phyloP scores from a whole-genome alignment of 2,329 filamentous ascomycete genomes.

The Phaeosphaeria sp. region DNA sequence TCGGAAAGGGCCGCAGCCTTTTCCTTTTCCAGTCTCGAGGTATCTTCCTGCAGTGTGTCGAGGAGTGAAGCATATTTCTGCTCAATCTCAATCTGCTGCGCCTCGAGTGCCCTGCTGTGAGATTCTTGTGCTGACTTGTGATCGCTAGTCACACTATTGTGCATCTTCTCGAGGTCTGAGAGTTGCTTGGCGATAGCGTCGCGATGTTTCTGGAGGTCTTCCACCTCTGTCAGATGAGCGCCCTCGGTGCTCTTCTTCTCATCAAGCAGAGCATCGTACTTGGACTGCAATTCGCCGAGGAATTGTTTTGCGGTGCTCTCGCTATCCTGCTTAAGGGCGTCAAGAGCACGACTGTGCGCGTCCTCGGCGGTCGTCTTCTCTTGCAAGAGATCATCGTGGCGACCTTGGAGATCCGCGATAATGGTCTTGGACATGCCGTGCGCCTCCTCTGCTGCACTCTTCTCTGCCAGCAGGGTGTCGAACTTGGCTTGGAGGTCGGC shows the following conservation, averaged over 20 bases:
- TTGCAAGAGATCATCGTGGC: slow-evolving; percentile 31
- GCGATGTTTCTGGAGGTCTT: slow-evolving; percentile 21
- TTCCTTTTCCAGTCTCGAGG: slow-evolving; percentile 35
- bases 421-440: slow-evolving; percentile 14
- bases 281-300: slow-evolving; percentile 18
- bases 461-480: slow-evolving; percentile 25
- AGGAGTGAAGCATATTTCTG: slow-evolving; percentile 38
- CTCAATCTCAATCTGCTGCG: slow-evolving; percentile 37
- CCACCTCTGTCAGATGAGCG: slow-evolving; percentile 26
- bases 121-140: slow-evolving; percentile 24
- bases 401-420: slow-evolving; percentile 22
- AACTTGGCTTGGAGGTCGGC: slow-evolving; percentile 37
- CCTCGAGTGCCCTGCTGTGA: slow-evolving; percentile 31
- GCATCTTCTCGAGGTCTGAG: slow-evolving; percentile 28
- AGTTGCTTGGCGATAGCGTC: slow-evolving; percentile 28
- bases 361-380: slow-evolving; percentile 37
- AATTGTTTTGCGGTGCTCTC: slow-evolving; percentile 23
- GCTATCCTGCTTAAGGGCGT: slow-evolving; percentile 37
- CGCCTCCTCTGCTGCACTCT: slow-evolving; percentile 20
- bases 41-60: slow-evolving; percentile 36
- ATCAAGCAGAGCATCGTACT: slow-evolving; percentile 21
- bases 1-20: slow-evolving; percentile 29
- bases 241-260: slow-evolving; percentile 26
- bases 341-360: slow-evolving; percentile 30
- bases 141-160: slow-evolving; percentile 22